These are phyloP conservation scores for Ambrosia artemisiifolia DNA, from an alignment of 129 eudicot genomes.

Conservation along the genomic window DNA sequence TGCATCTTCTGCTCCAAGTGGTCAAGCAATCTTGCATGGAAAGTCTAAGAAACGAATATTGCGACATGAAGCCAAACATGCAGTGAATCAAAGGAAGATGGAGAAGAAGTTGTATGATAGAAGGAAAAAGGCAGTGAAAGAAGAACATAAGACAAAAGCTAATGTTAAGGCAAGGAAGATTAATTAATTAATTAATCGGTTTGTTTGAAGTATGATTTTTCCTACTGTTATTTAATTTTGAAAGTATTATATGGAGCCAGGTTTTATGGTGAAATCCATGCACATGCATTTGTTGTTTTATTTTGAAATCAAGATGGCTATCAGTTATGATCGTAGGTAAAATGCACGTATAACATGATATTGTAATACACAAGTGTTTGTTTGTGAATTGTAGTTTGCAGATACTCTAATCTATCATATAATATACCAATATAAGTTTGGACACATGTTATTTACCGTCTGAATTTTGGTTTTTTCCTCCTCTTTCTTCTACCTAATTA, in stretches of 20 bases:
- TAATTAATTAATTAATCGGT: constrained; percentile 10
- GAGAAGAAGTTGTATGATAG: constrained; percentile 39
- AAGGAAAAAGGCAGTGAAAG: constrained; percentile 36
- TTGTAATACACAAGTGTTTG: too few relatives aligned
- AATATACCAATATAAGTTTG: too few relatives aligned
- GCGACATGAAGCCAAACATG: constrained; percentile 23
- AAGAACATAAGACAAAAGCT: constrained; percentile 21
- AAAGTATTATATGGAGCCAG: constrained; percentile 1
- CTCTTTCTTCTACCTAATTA: too few relatives aligned
- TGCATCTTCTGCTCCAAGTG: constrained; percentile 76
- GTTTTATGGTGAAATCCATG: constrained; percentile 20
- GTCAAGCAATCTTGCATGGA: constrained; percentile 23
- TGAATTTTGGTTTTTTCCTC: too few relatives aligned
- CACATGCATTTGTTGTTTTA: constrained; percentile 14
- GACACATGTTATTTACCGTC: too few relatives aligned
- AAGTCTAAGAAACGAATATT: constrained; percentile 23
- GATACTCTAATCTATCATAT: too few relatives aligned
- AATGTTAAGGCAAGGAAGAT: constrained; percentile 41
- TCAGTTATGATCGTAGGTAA: too few relatives aligned
- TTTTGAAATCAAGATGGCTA: too few relatives aligned
- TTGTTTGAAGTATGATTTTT: not conserved
- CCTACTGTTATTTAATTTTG: not conserved
- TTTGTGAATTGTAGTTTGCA: too few relatives aligned
- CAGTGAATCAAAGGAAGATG: constrained; percentile 35
- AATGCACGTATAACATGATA: too few relatives aligned